Conservation (phyloP, 2,329 filamentous ascomycete species). For the Phialocephala sp. region DNA sequence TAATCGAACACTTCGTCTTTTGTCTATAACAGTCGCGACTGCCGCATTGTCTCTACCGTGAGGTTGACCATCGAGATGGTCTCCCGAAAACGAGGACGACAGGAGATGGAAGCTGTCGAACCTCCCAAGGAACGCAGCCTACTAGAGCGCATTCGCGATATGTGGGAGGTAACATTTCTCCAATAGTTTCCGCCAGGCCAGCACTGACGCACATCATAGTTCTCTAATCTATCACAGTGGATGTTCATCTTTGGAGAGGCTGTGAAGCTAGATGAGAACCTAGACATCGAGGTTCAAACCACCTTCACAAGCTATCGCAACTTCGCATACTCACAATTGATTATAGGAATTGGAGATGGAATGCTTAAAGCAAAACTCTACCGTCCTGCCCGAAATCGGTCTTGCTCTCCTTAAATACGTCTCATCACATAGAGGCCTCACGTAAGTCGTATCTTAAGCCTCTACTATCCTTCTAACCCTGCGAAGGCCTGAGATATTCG, state of each 20-base stretch:
- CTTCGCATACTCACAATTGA: conserved; percentile 21
- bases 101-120: conserved; percentile 46
- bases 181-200: too few species aligned
- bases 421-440: conserved; percentile 90
- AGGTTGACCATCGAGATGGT: conserved; percentile 46
- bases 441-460: conserved; percentile 62
- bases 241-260: conserved; percentile 88
- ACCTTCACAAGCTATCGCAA: conserved; percentile 10
- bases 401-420: conserved; percentile 89
- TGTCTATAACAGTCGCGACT: conserved; percentile 11
- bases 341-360: conserved; percentile 84
- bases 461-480: conserved; percentile 35
- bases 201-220: conserved; percentile 46
- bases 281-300: conserved; percentile 82
- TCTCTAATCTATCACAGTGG: conserved; percentile 92
- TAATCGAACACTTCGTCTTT: not conserved
- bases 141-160: conserved; percentile 77
- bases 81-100: conserved; percentile 54
- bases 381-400: conserved; percentile 79
- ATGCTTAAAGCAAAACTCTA: conserved; percentile 80
- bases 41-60: conserved; percentile 10
- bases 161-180: conserved; percentile 68
- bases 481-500: conserved; percentile 80
- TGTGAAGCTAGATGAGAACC: conserved; percentile 86
- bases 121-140: conserved; percentile 45